phyloP scores from a whole-genome alignment of 257 asterid species.

The Ophiorrhiza pumila region DNA sequence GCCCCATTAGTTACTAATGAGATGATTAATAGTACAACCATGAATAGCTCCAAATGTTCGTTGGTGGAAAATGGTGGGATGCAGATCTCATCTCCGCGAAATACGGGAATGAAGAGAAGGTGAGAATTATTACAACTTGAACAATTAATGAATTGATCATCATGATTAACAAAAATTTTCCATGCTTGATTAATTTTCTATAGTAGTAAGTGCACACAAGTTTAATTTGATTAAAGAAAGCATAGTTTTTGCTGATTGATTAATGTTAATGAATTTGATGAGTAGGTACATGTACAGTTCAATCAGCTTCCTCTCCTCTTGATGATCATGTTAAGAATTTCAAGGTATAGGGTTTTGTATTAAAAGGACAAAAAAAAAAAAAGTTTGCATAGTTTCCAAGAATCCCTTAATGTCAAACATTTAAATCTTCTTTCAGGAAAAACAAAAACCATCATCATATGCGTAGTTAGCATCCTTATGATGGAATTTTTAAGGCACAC shows the following conservation, averaged over 20 bases:
- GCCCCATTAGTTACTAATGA: constrained; percentile 29
- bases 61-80: constrained; percentile 42
- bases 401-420: not conserved
- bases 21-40: constrained; percentile 12
- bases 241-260: constrained; percentile 2
- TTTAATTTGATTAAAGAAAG: not conserved
- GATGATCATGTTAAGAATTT: constrained; percentile 22
- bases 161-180: constrained; percentile 6
- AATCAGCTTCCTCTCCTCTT: not conserved
- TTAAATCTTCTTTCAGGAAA: not conserved
- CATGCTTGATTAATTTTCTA: not conserved
- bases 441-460: constrained; percentile 2
- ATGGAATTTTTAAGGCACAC: not conserved
- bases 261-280: constrained; percentile 14
- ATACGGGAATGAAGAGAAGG: constrained; percentile 93
- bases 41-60: constrained; percentile 43
- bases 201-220: not conserved
- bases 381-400: not conserved
- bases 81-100: constrained; percentile 97
- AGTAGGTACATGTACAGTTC: constrained; percentile 15
- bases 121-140: constrained; percentile 23
- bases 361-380: not conserved
- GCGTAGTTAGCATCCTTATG: constrained; percentile 4
- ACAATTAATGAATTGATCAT: not conserved
- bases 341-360: constrained; percentile 25